Evolutionary conservation across 2,329 filamentous ascomycete species (phyloP).

Genomic region (Myrmaecium sp.): DNA sequence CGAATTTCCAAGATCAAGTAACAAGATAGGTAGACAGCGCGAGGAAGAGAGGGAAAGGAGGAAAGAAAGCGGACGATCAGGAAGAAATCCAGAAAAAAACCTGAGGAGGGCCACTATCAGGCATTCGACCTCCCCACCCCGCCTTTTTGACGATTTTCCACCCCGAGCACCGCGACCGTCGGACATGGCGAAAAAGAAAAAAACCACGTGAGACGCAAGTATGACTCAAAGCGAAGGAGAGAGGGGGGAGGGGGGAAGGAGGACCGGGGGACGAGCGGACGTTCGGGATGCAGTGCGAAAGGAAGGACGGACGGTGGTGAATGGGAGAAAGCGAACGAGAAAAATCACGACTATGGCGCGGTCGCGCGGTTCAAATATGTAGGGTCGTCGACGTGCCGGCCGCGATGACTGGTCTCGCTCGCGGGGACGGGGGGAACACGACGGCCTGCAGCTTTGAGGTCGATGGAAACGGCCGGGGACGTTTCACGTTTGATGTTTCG

Average conservation of each 20-base stretch:
- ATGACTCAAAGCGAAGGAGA: slow-evolving; percentile 21
- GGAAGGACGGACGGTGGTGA: slow-evolving; percentile 5
- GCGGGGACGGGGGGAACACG: too few species aligned
- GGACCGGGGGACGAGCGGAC: slow-evolving; percentile 7
- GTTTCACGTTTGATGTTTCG: too few species aligned
- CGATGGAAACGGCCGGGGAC: too few species aligned
- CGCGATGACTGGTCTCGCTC: too few species aligned
- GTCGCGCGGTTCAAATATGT: slow-evolving; percentile 9
- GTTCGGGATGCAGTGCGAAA: slow-evolving; percentile 5
- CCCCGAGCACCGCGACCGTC: slow-evolving; percentile 10
- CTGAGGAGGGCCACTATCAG: too few species aligned
- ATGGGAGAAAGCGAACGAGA: slow-evolving; percentile 16
- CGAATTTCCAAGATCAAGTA: slow-evolving; percentile 1
- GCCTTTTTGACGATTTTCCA: slow-evolving; percentile 11
- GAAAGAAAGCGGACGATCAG: slow-evolving; percentile 13
- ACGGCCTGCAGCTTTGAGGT: too few species aligned
- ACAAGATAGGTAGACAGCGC: slow-evolving; percentile 6
- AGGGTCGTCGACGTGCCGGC: too few species aligned
- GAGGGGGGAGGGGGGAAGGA: slow-evolving; percentile 5
- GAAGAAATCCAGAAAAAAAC: too few species aligned
- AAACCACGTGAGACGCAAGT: slow-evolving; percentile 22
- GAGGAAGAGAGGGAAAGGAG: slow-evolving; percentile 4
- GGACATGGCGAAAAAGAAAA: slow-evolving; percentile 6
- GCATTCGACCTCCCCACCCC: slow-evolving; percentile 13
- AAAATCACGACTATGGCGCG: slow-evolving; percentile 25